Percentiles rank a stretch among this genome's conserved stretches.
Evolutionary conservation across 257 asterid species (phyloP).

Genomic region (Henckelia pumila): DNA sequence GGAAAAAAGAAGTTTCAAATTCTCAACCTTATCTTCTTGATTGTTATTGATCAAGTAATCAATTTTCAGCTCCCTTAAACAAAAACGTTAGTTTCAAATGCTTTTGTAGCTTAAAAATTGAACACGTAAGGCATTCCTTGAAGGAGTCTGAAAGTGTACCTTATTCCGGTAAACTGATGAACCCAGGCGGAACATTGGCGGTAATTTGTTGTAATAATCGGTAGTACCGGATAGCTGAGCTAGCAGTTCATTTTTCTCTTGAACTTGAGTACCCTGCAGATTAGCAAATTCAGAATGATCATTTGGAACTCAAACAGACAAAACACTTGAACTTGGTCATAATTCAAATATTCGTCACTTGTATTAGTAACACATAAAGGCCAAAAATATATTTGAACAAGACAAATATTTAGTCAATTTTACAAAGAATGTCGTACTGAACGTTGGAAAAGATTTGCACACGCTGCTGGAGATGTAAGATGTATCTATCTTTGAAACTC

Average conservation of each 20-base stretch:
- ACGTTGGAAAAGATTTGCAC: not conserved
- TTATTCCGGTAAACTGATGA: slow-evolving; percentile 72
- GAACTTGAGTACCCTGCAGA: slow-evolving; percentile 80
- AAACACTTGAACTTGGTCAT: not conserved
- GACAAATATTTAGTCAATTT: too few relatives aligned
- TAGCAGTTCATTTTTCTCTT: slow-evolving; percentile 68
- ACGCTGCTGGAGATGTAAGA: too few relatives aligned
- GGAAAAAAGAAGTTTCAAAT: too few relatives aligned
- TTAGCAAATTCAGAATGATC: slow-evolving; percentile 9
- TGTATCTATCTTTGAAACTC: not conserved
- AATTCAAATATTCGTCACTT: not conserved
- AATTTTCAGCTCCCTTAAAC: too few relatives aligned
- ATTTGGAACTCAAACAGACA: not conserved
- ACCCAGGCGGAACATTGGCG: slow-evolving; percentile 69
- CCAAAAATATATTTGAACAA: not conserved
- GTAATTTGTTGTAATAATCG: slow-evolving; percentile 53
- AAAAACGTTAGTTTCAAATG: too few relatives aligned
- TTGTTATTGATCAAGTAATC: not conserved
- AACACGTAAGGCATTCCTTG: too few relatives aligned
- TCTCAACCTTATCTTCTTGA: not conserved
- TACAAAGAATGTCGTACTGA: too few relatives aligned
- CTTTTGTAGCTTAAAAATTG: too few relatives aligned
- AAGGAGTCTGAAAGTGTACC: slow-evolving; percentile 31
- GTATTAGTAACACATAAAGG: not conserved
- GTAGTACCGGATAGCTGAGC: slow-evolving; percentile 42